Evolutionary conservation across 2,329 filamentous ascomycete species (phyloP).

Genomic region (Aspergillus viridinutans): DNA sequence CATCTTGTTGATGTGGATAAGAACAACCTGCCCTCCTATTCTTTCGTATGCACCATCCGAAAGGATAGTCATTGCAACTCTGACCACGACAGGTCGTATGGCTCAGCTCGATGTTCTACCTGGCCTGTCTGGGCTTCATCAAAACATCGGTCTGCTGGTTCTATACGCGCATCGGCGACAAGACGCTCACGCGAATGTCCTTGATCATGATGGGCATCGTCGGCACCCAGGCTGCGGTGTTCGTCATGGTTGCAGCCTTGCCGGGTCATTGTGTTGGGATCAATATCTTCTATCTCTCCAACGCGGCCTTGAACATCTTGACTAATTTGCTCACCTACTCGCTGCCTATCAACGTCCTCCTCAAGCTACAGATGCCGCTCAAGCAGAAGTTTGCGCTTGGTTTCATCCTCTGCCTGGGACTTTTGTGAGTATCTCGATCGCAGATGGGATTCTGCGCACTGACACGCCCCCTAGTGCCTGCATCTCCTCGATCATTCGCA

Average conservation of each 20-base stretch:
- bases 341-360: slow-evolving; percentile 48
- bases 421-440: slow-evolving; percentile 32
- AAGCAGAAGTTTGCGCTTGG: slow-evolving; percentile 47
- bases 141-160: slow-evolving; percentile 47
- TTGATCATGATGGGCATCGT: slow-evolving; percentile 41
- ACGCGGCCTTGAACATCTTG: slow-evolving; percentile 57
- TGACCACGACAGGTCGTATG: slow-evolving; percentile 33
- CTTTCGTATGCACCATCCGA: slow-evolving; percentile 12
- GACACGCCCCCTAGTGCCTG: slow-evolving; percentile 34
- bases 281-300: slow-evolving; percentile 48
- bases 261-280: slow-evolving; percentile 45
- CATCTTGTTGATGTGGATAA: slow-evolving; percentile 11
- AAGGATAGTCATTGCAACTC: not conserved
- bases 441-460: not conserved
- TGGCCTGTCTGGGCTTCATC: slow-evolving; percentile 45
- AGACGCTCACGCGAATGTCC: slow-evolving; percentile 32
- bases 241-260: slow-evolving; percentile 39
- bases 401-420: slow-evolving; percentile 49
- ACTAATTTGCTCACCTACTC: slow-evolving; percentile 56
- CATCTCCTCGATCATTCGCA: slow-evolving; percentile 45
- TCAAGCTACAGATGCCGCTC: slow-evolving; percentile 43
- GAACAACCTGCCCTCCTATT: slow-evolving; percentile 11
- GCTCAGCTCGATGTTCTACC: slow-evolving; percentile 49
- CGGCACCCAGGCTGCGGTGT: slow-evolving; percentile 37
- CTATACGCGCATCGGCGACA: slow-evolving; percentile 44